phyloP scores from a whole-genome alignment of 768 basidiomycete genomes.

The Termitomyces sp. region DNA sequence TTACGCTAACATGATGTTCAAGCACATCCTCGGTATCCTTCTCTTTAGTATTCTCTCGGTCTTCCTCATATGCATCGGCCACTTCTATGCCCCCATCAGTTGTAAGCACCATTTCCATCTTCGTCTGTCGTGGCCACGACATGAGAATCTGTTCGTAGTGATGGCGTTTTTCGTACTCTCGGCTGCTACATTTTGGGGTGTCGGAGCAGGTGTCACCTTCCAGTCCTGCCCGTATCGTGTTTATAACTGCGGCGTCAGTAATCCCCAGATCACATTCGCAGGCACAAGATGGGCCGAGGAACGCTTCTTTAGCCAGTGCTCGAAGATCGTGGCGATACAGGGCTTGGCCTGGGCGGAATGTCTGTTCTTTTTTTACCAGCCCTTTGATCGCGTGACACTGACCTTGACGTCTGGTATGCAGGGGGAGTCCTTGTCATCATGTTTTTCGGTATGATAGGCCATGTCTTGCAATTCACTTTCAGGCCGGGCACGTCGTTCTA shows the following conservation, averaged over 20 bases:
- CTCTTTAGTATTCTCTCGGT: slow-evolving; percentile 7
- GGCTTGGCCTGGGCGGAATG: slow-evolving; percentile 11
- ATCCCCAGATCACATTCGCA: slow-evolving; percentile 2
- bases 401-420: background rate
- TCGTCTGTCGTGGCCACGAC: background rate
- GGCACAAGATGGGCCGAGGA: slow-evolving; percentile 8
- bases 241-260: slow-evolving; percentile 1
- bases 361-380: background rate
- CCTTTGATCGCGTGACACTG: background rate
- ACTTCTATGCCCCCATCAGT: slow-evolving; percentile 2
- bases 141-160: background rate
- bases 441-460: slow-evolving; percentile 9
- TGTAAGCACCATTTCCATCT: background rate
- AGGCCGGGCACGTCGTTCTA: slow-evolving; percentile 9
- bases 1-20: slow-evolving; percentile 12
- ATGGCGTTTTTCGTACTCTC: slow-evolving; percentile 6
- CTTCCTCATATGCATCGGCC: slow-evolving; percentile 10
- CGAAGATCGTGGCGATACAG: slow-evolving; percentile 10
- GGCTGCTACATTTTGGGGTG: slow-evolving; percentile 12
- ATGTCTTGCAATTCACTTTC: background rate
- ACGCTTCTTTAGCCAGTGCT: slow-evolving; percentile 11
- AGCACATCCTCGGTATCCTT: slow-evolving; percentile 9
- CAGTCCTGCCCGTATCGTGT: slow-evolving; percentile 8
- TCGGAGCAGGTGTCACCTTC: slow-evolving; percentile 7
- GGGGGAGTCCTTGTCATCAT: slow-evolving; percentile 8